phyloP scores from a whole-genome alignment of 2,329 filamentous ascomycete species.

The Cladosporium sp. region DNA sequence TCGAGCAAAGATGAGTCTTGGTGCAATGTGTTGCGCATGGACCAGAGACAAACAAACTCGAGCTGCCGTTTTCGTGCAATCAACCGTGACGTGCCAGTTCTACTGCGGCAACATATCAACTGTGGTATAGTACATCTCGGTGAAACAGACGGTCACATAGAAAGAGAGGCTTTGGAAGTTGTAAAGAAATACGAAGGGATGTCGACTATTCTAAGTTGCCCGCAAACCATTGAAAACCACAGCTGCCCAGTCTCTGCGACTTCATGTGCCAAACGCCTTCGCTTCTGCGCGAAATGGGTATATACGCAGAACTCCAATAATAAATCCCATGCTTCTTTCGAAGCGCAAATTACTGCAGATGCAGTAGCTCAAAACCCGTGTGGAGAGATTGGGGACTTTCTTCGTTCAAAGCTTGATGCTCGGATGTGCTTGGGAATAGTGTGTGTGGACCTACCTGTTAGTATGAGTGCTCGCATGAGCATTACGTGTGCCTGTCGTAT shows the following conservation, averaged over 20 bases:
- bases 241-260: not conserved
- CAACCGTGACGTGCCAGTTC: not conserved
- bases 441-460: constrained; percentile 6
- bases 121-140: not conserved
- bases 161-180: not conserved
- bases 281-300: constrained; percentile 3
- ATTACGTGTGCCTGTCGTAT: constrained; percentile 5
- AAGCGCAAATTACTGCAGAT: not conserved
- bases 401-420: not conserved
- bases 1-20: not conserved
- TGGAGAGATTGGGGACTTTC: not conserved
- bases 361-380: not conserved
- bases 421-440: not conserved
- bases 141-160: not conserved
- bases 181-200: not conserved
- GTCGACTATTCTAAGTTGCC: not conserved
- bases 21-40: not conserved
- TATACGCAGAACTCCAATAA: constrained; percentile 12
- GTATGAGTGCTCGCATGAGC: constrained; percentile 5
- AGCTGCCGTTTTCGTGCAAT: not conserved
- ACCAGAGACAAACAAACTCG: not conserved
- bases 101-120: not conserved
- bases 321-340: not conserved
- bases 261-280: not conserved
- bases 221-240: not conserved